Evolutionary conservation across 1,139 yeast species (phyloP).

Genomic region (Waltiozyma sp.): DNA sequence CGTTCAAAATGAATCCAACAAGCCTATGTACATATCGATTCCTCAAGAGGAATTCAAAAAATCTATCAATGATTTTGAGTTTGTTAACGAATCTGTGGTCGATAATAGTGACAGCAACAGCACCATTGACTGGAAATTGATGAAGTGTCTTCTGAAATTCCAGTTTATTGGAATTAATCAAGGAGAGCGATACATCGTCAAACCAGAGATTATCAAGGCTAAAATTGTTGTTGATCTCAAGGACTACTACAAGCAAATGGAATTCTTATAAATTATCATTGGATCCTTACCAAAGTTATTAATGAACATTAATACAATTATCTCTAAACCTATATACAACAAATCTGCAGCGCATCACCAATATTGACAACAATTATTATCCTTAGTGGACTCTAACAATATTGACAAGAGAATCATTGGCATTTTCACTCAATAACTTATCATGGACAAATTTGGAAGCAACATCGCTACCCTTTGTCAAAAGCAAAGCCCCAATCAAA

Average conservation of each 20-base stretch:
- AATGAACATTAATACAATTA: background rate
- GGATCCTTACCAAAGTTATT: background rate
- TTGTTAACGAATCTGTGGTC: background rate
- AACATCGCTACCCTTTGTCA: slow-evolving; percentile 50
- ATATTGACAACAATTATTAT: background rate
- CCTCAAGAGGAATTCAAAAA: background rate
- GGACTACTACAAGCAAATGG: background rate
- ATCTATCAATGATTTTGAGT: background rate
- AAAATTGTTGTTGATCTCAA: background rate
- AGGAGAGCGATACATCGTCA: background rate
- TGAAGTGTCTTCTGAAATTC: background rate
- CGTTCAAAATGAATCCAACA: background rate
- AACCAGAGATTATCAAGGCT: background rate
- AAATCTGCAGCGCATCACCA: background rate
- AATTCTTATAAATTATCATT: background rate
- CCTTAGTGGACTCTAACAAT: slow-evolving; percentile 4
- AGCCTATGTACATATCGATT: background rate
- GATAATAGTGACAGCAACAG: background rate
- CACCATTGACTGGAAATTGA: background rate
- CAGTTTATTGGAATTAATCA: background rate
- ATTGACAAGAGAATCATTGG: slow-evolving; percentile 10
- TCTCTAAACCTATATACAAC: background rate
- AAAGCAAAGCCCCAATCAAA: slow-evolving; percentile 68
- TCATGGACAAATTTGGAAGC: slow-evolving; percentile 48
- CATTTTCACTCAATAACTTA: slow-evolving; percentile 25